A percentile compares a stretch with the other conserved stretches of the same genome.
These are phyloP conservation scores for Solanum lignicaule DNA, from an alignment of 257 asterid species.

Conservation along the genomic window DNA sequence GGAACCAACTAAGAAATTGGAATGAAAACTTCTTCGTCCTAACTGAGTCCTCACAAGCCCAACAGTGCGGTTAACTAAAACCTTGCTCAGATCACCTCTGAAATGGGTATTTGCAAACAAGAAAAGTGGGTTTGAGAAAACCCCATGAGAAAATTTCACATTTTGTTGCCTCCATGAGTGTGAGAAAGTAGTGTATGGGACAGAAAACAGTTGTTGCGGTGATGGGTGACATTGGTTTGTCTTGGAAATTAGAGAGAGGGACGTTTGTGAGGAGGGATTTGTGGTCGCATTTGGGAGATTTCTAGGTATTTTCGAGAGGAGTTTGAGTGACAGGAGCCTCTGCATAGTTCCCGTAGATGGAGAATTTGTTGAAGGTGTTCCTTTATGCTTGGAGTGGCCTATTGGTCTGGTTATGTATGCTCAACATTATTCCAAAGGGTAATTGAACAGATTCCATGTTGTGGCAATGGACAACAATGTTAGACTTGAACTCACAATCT, in stretches of 20 bases:
- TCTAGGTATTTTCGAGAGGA: neutral
- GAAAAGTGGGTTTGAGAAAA: neutral
- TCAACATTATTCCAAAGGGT: neutral
- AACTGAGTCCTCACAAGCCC: neutral
- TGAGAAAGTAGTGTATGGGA: neutral
- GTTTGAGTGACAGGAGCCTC: neutral
- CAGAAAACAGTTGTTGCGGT: neutral
- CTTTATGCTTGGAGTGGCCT: neutral
- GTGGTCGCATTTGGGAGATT: neutral
- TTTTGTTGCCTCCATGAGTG: neutral
- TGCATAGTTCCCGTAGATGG: neutral
- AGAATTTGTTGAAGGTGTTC: neutral
- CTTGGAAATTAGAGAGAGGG: neutral
- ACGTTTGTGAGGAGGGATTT: neutral
- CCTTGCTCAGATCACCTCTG: neutral
- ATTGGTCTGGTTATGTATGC: neutral
- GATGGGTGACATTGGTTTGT: neutral
- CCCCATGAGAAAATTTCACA: neutral
- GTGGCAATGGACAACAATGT: neutral
- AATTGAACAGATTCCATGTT: neutral
- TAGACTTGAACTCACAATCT: neutral
- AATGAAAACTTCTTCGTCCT: neutral
- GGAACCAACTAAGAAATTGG: slow-evolving; percentile 3
- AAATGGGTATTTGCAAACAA: neutral
- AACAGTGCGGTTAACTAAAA: neutral